Base-by-base conservation (phyloP, 2,329 filamentous ascomycete species). In the Amesomyces nigricolor region DNA sequence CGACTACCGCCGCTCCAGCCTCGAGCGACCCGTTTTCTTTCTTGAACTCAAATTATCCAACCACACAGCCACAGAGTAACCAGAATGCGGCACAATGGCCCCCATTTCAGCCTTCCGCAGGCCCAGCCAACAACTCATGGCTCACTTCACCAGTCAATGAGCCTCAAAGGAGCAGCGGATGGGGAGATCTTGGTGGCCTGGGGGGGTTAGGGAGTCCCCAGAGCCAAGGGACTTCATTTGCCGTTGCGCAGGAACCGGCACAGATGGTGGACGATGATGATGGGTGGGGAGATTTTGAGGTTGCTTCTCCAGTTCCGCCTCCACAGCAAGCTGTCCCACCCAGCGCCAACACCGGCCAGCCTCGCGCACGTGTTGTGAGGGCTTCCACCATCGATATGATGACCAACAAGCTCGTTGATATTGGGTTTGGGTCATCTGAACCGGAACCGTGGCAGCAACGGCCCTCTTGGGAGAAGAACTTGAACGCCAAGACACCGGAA, bases 231-330 rank as follows among this genome's bases (percentile, higher is more conserved):
- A 5, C 22, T 7, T 19, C 57, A 29, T 40, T 54, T n/a, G 30
- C 45, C 14, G 22, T 32, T 3, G 38, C 51, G 30, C 56, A 60
- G 29, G 40, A 60, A 14, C 38, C 59, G 37, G 43, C 58, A 17
- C 57, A 64, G 37, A 64, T 58, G 19, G 70, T 73, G 5, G 80
- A 79, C 3, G 79, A 83, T 7, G 82, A 85, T 53, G 82, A 86
- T 63, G 80, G 76, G 29, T 87, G 85, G 79, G 85, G 85, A 0
- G 84, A 87, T 53, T 88, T 88, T 63, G 83, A 87, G 67, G 75
- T 78, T 44, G 81, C 81, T 38, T 66, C 71, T 1, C 55, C 51
- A 37, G 40, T 37, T 3, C 45, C 51, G 1, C 43, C 59, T 37
- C 52, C 55, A 14, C 52, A 62, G 22, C 55, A 64, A n/a, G 61